Conservation (phyloP, 371 early-diverging fungal genomes). For the Mortierella sp. region DNA sequence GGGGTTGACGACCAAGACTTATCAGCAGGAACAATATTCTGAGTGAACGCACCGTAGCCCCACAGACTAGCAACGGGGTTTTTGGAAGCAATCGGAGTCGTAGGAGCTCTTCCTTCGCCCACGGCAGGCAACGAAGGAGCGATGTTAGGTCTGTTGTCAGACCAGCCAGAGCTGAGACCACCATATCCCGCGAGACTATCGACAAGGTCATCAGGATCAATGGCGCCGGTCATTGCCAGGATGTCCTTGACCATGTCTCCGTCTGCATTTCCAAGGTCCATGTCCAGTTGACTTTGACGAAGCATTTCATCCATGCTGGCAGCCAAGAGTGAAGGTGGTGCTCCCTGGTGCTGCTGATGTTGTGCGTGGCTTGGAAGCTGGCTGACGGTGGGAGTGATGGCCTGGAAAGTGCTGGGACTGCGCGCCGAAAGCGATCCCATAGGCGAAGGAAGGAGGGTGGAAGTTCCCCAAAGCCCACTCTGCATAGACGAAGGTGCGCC, state of each 20-base stretch:
- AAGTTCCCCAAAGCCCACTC: slow-evolving; percentile 22
- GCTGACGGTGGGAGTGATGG: not conserved
- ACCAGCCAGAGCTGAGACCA: not conserved
- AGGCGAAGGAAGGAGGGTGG: not conserved
- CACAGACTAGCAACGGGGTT: slow-evolving; percentile 48
- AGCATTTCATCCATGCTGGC: slow-evolving; percentile 30
- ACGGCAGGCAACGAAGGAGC: slow-evolving; percentile 24
- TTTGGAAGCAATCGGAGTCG: not conserved
- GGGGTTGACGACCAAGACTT: slow-evolving; percentile 26
- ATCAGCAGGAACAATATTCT: slow-evolving; percentile 19
- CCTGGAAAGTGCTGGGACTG: slow-evolving; percentile 8
- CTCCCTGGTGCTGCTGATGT: not conserved
- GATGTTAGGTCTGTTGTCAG: slow-evolving; percentile 2
- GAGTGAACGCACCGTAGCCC: slow-evolving; percentile 37
- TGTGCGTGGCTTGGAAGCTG: not conserved
- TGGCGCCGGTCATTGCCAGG: slow-evolving; percentile 49
- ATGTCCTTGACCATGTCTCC: slow-evolving; percentile 48
- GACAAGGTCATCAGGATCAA: slow-evolving; percentile 44
- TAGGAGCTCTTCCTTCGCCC: slow-evolving; percentile 31
- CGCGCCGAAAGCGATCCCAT: not conserved
- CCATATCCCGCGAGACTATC: slow-evolving; percentile 13
- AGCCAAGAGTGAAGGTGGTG: slow-evolving; percentile 6
- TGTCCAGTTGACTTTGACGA: slow-evolving; percentile 35
- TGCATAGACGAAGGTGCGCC: not conserved
- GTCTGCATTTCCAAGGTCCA: slow-evolving; percentile 20